Base-by-base conservation (phyloP, 2,329 filamentous ascomycete genomes). In the Aureobasidium sp. region DNA sequence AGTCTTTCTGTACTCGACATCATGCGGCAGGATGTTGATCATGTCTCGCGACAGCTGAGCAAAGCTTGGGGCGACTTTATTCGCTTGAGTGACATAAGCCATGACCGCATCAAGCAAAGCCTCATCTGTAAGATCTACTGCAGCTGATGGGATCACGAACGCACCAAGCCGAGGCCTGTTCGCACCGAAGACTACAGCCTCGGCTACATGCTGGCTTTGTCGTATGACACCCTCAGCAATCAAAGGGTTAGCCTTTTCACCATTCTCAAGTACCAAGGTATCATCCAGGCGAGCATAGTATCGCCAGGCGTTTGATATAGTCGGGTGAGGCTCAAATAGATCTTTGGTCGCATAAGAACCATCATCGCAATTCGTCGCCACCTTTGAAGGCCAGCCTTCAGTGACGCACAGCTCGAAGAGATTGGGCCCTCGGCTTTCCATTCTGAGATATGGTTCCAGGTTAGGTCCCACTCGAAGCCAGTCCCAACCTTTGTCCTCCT, bases 181-280 rank as follows among this genome's bases (percentile, higher is more conserved):
- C 1, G 79, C 76, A 0, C 84, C 84, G 62, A 86, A 84, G 0
- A 83, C 78, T 2, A 85, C 72, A 0, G 78, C 79, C 61, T 86
- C 84, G 12, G 78, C 74, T 1, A 86, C 80, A 0, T 79, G 70
- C 5, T 74, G 72, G 48, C 80, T 75, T 52, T 83, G 76, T 3
- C 81, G 74, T 3, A 85, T 77, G 0, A 77, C 74, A 2, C 79
- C 77, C 67, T 87, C 84, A 48, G 77, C 73, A 7, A 72, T 69
- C 6, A 79, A 68, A 0, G 77, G 77, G 20, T 76, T 73, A 3
- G 76, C 76, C 63, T 80, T 80, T 64, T 80, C 77, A 6, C 77
- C 78, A 47, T 79, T 80, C 3, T 76, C 68, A 2, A 80, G 68
- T 1, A 75, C 74, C 8, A 80, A 67, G 6, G 74, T 73, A 63